A percentile compares a stretch with the other conserved stretches of the same genome.
Conservation (phyloP, 1,139 yeast species). For the Blastobotrys raffinosifermentans region DNA sequence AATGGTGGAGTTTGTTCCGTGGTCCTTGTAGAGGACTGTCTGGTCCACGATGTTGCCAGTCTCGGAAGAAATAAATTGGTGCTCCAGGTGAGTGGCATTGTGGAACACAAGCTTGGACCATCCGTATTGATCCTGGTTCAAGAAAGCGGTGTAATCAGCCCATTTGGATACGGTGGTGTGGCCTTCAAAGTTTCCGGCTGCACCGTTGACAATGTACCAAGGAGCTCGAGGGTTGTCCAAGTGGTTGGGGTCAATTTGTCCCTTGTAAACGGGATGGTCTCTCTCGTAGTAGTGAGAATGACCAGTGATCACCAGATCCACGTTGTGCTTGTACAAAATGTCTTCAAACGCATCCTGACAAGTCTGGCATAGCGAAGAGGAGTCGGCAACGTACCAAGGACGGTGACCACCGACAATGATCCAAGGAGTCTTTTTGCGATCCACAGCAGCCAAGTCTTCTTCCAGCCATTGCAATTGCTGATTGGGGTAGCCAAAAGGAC, state of each 20-base stretch:
- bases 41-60: slow-evolving; percentile 15
- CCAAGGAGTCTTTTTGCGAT: slow-evolving; percentile 25
- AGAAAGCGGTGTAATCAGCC: slow-evolving; percentile 13
- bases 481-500: slow-evolving; percentile 25
- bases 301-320: slow-evolving; percentile 20
- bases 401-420: slow-evolving; percentile 31
- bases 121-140: slow-evolving; percentile 14
- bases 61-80: slow-evolving; percentile 17
- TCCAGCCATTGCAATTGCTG: slow-evolving; percentile 33
- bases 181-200: slow-evolving; percentile 22
- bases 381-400: slow-evolving; percentile 26
- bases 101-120: slow-evolving; percentile 20
- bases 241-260: slow-evolving; percentile 18
- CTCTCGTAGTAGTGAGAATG: slow-evolving; percentile 20
- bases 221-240: slow-evolving; percentile 20
- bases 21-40: slow-evolving; percentile 19
- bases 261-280: slow-evolving; percentile 16
- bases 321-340: slow-evolving; percentile 20
- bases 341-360: slow-evolving; percentile 23
- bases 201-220: slow-evolving; percentile 21
- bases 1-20: too few relatives aligned
- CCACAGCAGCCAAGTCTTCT: slow-evolving; percentile 37
- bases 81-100: slow-evolving; percentile 18
- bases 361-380: slow-evolving; percentile 14
- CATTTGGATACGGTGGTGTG: slow-evolving; percentile 7